A percentile compares a stretch with the other conserved stretches of the same genome.
Conservation (phyloP, 73 alveolate species). For the Tetrahymena borealis region DNA sequence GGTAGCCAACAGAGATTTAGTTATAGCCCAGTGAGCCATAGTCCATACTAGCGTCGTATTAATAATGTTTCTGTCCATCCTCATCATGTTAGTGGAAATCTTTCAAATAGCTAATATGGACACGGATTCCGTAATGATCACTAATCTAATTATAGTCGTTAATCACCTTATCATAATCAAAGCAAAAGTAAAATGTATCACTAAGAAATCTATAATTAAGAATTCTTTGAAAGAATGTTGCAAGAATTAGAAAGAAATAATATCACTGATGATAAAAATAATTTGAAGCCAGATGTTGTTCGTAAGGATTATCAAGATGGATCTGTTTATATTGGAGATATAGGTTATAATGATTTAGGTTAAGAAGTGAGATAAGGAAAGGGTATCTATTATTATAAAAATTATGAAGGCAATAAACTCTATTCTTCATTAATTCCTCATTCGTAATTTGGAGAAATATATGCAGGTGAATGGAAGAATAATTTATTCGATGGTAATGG, state of each 20-base stretch:
- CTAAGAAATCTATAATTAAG: background rate
- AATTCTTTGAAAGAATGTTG: background rate
- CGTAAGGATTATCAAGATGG: background rate
- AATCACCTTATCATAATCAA: background rate
- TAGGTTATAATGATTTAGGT: background rate
- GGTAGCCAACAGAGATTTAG: background rate
- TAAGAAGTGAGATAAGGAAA: conserved; percentile 1
- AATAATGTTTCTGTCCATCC: background rate
- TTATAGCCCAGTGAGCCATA: background rate
- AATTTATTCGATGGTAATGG: conserved; percentile 34
- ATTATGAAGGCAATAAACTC: background rate
- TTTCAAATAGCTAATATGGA: background rate
- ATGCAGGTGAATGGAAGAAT: conserved; percentile 38
- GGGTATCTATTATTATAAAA: background rate
- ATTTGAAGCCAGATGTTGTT: background rate
- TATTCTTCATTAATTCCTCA: background rate
- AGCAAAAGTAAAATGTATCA: background rate
- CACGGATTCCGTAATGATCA: background rate
- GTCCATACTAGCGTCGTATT: background rate
- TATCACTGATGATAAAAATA: background rate
- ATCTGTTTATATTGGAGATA: background rate
- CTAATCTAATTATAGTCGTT: background rate
- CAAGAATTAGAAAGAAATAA: background rate
- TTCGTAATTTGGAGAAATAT: conserved; percentile 8
- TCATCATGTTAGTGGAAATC: background rate